phyloP scores from a whole-genome alignment of 805 yeast species.

The Metschnikowia amazonensis region DNA sequence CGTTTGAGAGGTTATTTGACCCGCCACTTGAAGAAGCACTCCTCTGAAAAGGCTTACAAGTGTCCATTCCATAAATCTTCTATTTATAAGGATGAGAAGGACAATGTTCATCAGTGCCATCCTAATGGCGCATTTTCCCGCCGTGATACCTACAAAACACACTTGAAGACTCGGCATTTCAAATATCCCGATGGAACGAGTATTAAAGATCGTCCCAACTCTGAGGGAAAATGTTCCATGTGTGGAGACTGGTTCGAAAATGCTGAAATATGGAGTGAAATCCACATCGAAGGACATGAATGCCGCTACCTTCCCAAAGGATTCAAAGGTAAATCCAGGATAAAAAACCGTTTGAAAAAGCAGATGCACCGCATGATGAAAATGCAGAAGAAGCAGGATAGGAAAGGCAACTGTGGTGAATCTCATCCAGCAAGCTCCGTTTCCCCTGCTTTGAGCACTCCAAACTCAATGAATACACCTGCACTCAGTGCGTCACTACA shows the following conservation, averaged over 20 bases:
- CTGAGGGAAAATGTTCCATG: conserved; percentile 51
- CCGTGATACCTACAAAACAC: conserved; percentile 57
- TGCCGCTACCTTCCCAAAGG: conserved; percentile 45
- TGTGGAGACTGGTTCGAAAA: conserved; percentile 48
- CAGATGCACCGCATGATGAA: conserved; percentile 27
- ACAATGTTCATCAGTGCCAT: conserved; percentile 46
- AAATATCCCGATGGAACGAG: conserved; percentile 54
- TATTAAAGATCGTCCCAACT: conserved; percentile 39
- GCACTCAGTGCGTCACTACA: conserved; percentile 14
- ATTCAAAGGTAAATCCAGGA: conserved; percentile 41
- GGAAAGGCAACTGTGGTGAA: not conserved
- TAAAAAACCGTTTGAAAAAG: conserved; percentile 40
- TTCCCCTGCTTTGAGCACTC: conserved; percentile 18
- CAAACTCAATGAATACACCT: conserved; percentile 17
- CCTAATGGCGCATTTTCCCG: conserved; percentile 58
- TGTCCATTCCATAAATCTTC: conserved; percentile 49
- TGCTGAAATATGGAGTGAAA: conserved; percentile 49
- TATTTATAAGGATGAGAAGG: conserved; percentile 36
- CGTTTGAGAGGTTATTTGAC: conserved; percentile 53
- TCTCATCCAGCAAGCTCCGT: not conserved
- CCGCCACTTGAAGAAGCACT: conserved; percentile 53
- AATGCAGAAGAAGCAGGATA: conserved; percentile 13
- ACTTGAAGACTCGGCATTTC: conserved; percentile 54
- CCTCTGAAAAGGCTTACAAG: conserved; percentile 45
- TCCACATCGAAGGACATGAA: conserved; percentile 48